Base-by-base conservation (phyloP, 169 alveolate species). In the Plasmodium sp. region DNA sequence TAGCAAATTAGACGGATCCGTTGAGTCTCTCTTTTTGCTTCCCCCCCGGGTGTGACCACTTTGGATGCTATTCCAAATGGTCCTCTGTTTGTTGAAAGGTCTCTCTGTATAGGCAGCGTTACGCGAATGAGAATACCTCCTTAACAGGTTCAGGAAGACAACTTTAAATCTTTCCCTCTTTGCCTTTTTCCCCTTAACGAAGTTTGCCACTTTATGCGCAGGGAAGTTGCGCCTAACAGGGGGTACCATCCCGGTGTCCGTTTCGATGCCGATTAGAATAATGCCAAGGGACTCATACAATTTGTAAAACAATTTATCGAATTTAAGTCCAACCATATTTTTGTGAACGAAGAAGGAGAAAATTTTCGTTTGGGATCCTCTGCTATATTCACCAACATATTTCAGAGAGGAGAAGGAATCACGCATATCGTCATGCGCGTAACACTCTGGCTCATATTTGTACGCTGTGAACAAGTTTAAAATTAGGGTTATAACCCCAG, bases 251-350 rank as follows among this genome's bases (percentile, higher is more conserved):
- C 33, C 77, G 54, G n/a, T n/a, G 51, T 36, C 62, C 2, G 84
- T 79, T 90, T 90, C 94, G 73, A 90, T 80, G 34, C 94, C 94
- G 71, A 90, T 45, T 18, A 90, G 81, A 80, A 90, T 80, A 80
- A 90, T 90, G 51, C 94, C 94, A 34, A 90, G 90, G 3, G 94
- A 90, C 34, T 45, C 80, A 58, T 80, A 90, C 82, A 90, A 90
- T 45, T 58, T 90, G 43, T 90, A 43, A 62, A 80, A 90, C 43
- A 90, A 90, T 90, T 90, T 90, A 51, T 90, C 94, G 43, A 58
- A 90, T 80, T 56, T 90, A 43, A 90, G 72, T 45, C 94, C 94
- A 62, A 90, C 67, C 94, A 90, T 90, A 54, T 90, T 90, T 62
- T 90, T 67, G 51, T 90, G 94, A 62, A 36, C 91, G 34, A 43